Evolutionary conservation across 2,329 filamentous ascomycete genomes (phyloP).

Genomic region (Fusarium sp.): DNA sequence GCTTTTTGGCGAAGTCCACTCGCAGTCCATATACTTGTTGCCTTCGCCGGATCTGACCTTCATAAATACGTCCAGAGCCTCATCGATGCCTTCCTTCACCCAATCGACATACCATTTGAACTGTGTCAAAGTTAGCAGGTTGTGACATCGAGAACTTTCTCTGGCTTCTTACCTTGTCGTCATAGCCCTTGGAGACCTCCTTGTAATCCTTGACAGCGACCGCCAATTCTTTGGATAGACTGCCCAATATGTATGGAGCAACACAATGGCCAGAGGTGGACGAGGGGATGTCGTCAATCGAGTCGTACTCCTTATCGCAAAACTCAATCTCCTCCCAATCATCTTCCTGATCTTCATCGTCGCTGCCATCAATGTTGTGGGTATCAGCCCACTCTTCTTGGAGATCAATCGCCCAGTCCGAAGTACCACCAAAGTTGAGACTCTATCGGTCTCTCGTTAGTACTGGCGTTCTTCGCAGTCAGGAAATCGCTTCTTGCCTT

Average conservation of each 20-base stretch:
- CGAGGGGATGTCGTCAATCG: background rate
- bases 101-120: background rate
- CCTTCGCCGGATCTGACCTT: background rate
- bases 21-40: background rate
- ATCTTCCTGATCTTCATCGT: background rate
- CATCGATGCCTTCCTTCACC: background rate
- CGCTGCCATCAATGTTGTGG: background rate
- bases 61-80: background rate
- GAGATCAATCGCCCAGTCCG: background rate
- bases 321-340: too few relatives aligned
- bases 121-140: background rate
- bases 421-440: background rate
- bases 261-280: background rate
- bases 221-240: background rate
- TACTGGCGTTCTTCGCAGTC: too few relatives aligned
- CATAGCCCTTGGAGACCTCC: background rate
- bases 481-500: too few relatives aligned
- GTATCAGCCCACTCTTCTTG: background rate
- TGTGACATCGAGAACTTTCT: too few relatives aligned
- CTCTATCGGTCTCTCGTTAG: background rate
- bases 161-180: background rate
- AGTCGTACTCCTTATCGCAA: background rate
- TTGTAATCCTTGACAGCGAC: background rate
- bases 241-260: background rate
- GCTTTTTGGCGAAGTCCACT: background rate